Conservation (phyloP, 208 protist genomes). For the Wallacemonas sp. region DNA sequence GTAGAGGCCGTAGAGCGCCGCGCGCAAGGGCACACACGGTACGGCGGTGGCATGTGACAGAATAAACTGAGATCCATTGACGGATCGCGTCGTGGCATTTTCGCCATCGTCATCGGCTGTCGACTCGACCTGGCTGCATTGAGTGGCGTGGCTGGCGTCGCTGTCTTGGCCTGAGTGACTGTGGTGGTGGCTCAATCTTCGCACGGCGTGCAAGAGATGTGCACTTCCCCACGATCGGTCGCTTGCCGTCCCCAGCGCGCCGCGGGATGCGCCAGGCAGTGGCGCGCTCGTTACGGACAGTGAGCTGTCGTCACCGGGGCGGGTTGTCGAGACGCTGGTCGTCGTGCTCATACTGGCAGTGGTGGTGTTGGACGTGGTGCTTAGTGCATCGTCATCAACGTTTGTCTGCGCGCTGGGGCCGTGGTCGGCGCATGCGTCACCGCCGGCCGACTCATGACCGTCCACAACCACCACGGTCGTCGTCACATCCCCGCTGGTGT, state of each 20-base stretch:
- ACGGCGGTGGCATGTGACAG: conserved; percentile 11
- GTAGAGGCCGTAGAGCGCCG: conserved; percentile 24
- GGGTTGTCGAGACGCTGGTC: neutral
- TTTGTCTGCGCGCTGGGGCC: neutral
- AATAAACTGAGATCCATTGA: neutral
- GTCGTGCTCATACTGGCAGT: neutral
- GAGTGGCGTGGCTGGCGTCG: conserved; percentile 1
- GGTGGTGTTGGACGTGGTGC: neutral
- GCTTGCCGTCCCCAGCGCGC: neutral
- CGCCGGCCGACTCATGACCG: neutral
- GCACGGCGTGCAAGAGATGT: conserved; percentile 2
- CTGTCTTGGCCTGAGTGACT: neutral
- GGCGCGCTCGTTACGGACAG: neutral
- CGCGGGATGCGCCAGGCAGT: neutral
- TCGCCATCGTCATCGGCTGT: neutral
- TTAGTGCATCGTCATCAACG: neutral
- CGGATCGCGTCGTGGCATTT: neutral
- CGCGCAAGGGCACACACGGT: conserved; percentile 28
- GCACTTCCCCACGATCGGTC: neutral
- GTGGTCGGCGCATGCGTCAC: neutral
- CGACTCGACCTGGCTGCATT: neutral
- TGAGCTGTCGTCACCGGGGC: neutral
- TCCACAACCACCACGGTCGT: neutral
- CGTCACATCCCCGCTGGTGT: neutral
- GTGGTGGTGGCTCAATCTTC: neutral